These are phyloP conservation scores for Aspergillus sp. DNA, from an alignment of 2,329 filamentous ascomycete species.

Conservation along the genomic window DNA sequence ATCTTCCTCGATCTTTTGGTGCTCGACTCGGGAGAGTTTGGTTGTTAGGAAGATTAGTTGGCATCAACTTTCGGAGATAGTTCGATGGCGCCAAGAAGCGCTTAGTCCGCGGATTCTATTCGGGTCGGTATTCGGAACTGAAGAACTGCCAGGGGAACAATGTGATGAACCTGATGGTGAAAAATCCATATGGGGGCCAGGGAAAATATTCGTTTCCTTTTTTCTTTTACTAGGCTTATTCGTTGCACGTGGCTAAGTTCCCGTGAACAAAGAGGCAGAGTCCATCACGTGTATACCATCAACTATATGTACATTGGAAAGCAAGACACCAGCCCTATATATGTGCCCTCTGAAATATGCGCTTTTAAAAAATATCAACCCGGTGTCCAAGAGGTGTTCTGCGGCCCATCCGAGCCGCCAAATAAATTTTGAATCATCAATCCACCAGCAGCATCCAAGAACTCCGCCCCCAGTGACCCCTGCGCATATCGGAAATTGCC, in stretches of 20 bases:
- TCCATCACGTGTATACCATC: no score
- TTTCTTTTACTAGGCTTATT: no score
- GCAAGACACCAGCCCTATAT: background rate
- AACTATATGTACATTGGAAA: no score
- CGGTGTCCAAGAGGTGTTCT: background rate
- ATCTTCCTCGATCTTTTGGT: slow-evolving; percentile 19
- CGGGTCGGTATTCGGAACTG: background rate
- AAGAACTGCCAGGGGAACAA: no score
- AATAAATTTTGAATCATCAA: slow-evolving; percentile 22
- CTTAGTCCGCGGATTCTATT: background rate
- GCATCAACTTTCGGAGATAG: slow-evolving; percentile 13
- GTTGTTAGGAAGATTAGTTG: slow-evolving; percentile 13
- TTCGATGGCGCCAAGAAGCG: slow-evolving; percentile 18
- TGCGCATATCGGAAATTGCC: slow-evolving; percentile 17
- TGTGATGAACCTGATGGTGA: no score
- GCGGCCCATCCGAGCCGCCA: slow-evolving; percentile 10
- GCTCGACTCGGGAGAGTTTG: background rate
- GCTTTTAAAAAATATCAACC: background rate
- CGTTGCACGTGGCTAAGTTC: no score
- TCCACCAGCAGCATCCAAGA: slow-evolving; percentile 19
- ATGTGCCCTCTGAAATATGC: no score
- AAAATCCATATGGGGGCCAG: no score
- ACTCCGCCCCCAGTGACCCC: slow-evolving; percentile 20
- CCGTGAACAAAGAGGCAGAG: no score
- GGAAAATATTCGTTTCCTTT: no score